Conservation (phyloP, 192 early-diverging fungal genomes). For the Radiomyces spectabilis region DNA sequence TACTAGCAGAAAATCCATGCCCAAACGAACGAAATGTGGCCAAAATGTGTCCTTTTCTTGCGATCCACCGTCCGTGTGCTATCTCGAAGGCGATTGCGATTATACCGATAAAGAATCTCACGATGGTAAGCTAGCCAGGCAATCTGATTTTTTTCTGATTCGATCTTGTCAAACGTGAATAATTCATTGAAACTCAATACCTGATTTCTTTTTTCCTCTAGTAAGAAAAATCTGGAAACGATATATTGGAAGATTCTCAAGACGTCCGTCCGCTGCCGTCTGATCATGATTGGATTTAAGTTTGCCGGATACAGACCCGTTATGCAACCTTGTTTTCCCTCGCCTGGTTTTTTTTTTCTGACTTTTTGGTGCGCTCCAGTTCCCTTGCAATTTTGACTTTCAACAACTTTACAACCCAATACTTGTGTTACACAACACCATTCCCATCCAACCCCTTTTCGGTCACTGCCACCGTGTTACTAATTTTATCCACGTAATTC, state of each 20-base stretch:
- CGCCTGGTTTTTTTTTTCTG: not conserved
- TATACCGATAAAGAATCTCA: not conserved
- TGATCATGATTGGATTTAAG: not conserved
- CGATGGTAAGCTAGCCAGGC: not conserved
- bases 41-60: conserved; percentile 17
- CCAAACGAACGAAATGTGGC: conserved; percentile 7
- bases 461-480: no score
- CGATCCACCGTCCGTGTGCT: conserved; percentile 11
- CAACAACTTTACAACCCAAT: not conserved
- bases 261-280: not conserved
- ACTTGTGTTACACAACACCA: not conserved
- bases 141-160: not conserved
- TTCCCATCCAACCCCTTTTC: no score
- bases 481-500: no score
- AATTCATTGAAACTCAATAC: not conserved
- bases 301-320: not conserved
- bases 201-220: not conserved
- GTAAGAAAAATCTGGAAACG: not conserved
- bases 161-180: not conserved
- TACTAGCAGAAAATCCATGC: not conserved
- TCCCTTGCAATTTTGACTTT: not conserved
- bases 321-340: not conserved
- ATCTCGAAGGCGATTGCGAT: not conserved
- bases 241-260: not conserved
- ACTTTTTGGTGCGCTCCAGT: not conserved